These are phyloP conservation scores for Willaertia magna DNA, from an alignment of 208 protist genomes.

Conservation along the genomic window DNA sequence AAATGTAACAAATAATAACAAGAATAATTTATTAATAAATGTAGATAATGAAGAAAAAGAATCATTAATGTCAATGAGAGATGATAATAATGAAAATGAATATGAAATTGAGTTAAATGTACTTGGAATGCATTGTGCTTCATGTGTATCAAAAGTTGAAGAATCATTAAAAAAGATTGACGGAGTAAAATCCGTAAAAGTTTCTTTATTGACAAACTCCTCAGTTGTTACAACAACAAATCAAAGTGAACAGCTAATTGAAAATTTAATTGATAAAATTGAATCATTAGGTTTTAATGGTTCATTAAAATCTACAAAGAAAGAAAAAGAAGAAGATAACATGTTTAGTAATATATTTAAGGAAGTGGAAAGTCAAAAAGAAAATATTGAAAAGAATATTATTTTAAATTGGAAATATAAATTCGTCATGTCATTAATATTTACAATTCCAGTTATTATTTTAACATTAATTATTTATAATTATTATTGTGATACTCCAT, in stretches of 20 bases:
- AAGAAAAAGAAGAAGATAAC: too few relatives aligned
- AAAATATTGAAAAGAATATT: not conserved
- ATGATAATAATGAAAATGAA: not conserved
- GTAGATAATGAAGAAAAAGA: too few relatives aligned
- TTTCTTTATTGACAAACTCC: not conserved
- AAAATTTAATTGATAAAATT: not conserved
- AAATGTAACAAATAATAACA: too few relatives aligned
- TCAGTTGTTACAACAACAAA: not conserved
- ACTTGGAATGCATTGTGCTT: not conserved
- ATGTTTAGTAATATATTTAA: not conserved
- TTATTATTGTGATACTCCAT: not conserved
- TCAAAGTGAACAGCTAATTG: not conserved
- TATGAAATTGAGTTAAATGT: not conserved
- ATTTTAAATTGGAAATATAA: not conserved
- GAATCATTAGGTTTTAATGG: not conserved
- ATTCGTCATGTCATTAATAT: not conserved
- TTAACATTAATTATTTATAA: not conserved
- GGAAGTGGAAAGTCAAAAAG: too few relatives aligned
- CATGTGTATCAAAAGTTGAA: not conserved
- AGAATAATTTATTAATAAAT: too few relatives aligned
- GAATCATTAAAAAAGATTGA: not conserved
- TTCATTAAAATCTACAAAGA: not conserved
- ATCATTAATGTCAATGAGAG: too few relatives aligned
- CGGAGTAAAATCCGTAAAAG: not conserved
- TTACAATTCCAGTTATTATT: not conserved